These are phyloP conservation scores for Clarireedia hainanense DNA, from an alignment of 2,329 filamentous ascomycete genomes.

Conservation along the genomic window DNA sequence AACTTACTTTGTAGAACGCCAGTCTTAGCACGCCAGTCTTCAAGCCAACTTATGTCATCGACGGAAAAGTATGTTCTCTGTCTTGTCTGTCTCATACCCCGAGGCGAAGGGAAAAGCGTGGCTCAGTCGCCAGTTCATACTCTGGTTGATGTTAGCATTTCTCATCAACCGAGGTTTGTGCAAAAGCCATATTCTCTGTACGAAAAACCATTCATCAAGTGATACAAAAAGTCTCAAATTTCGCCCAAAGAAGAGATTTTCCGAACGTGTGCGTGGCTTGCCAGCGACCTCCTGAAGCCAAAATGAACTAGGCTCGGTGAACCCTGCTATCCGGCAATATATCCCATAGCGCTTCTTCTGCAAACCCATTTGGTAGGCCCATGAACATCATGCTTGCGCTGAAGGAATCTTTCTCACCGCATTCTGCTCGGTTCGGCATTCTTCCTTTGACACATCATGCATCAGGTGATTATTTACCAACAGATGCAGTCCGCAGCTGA, in stretches of 20 bases:
- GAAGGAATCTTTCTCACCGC: slow-evolving; percentile 1
- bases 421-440: slow-evolving; percentile 3
- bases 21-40: too few relatives aligned
- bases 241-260: not conserved
- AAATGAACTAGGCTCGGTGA: not conserved
- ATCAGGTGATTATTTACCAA: not conserved
- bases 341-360: not conserved
- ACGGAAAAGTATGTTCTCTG: too few relatives aligned
- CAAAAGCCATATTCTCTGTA: not conserved
- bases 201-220: not conserved
- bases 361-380: not conserved
- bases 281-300: not conserved
- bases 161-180: slow-evolving; percentile 2
- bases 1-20: too few relatives aligned
- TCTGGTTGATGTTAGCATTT: not conserved
- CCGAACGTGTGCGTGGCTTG: slow-evolving; percentile 4
- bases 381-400: not conserved
- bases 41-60: too few relatives aligned
- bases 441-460: not conserved
- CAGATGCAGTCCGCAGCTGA: not conserved
- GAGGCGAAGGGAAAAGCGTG: too few relatives aligned
- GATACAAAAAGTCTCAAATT: not conserved
- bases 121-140: not conserved
- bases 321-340: slow-evolving; percentile 5
- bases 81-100: too few relatives aligned